phyloP scores from a whole-genome alignment of 257 asterid species.

The Osmanthus fragrans region DNA sequence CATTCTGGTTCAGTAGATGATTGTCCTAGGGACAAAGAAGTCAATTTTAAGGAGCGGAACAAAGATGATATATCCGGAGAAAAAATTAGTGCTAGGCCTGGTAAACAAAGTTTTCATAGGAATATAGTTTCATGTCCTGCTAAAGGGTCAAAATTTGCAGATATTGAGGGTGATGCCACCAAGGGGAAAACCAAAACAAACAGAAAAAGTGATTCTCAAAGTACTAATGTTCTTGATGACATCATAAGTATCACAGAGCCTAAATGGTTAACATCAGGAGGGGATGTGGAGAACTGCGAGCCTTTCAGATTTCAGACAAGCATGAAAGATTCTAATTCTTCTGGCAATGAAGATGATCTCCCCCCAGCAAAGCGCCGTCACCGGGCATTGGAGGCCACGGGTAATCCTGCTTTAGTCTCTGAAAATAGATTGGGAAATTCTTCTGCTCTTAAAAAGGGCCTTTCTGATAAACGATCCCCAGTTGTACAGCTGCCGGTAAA shows the following conservation, averaged over 20 bases:
- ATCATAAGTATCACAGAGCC: constrained; percentile 31
- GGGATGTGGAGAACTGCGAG: constrained; percentile 39
- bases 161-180: constrained; percentile 40
- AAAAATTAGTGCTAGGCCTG: constrained; percentile 47
- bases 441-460: constrained; percentile 35
- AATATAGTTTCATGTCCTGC: constrained; percentile 38
- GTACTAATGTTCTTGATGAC: constrained; percentile 31
- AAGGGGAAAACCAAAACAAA: constrained; percentile 27
- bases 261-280: constrained; percentile 36
- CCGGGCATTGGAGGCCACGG: constrained; percentile 44
- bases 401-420: constrained; percentile 31
- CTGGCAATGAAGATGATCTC: constrained; percentile 66
- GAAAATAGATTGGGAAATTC: constrained; percentile 46
- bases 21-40: constrained; percentile 32
- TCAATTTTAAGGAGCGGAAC: constrained; percentile 29
- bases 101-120: constrained; percentile 33
- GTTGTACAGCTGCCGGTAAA: constrained; percentile 44
- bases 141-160: constrained; percentile 46
- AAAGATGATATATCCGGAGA: constrained; percentile 38
- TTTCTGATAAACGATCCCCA: constrained; percentile 35
- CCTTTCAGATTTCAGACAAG: constrained; percentile 35
- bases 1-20: constrained; percentile 36
- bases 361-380: constrained; percentile 74
- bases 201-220: constrained; percentile 35
- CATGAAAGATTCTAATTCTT: constrained; percentile 38